Evolutionary conservation across 192 early-diverging fungal species (phyloP).

Genomic region (Mortierella antarctica): DNA sequence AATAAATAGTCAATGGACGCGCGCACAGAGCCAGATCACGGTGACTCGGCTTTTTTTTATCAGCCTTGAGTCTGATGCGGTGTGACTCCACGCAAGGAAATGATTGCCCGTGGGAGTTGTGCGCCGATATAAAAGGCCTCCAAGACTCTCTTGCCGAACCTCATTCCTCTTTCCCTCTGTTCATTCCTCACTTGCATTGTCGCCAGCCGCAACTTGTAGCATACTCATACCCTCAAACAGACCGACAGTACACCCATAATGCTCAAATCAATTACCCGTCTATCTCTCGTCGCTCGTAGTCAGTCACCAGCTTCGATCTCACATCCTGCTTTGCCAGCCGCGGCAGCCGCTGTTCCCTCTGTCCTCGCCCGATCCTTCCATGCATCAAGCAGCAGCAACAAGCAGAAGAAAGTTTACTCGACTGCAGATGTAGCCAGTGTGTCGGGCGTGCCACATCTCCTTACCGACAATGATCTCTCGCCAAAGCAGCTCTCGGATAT

Average conservation of each 20-base stretch:
- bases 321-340: not conserved
- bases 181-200: not conserved
- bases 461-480: constrained; percentile 86
- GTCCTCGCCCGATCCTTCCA: constrained; percentile 18
- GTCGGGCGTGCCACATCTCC: constrained; percentile 64
- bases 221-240: not conserved
- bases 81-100: too few species aligned
- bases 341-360: constrained; percentile 2
- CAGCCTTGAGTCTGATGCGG: not conserved
- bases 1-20: too few species aligned
- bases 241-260: constrained; percentile 1
- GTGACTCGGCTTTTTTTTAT: constrained; percentile 13
- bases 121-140: too few species aligned
- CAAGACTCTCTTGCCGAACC: not conserved
- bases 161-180: not conserved
- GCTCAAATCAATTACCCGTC: constrained; percentile 32
- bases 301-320: not conserved
- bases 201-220: not conserved
- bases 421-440: constrained; percentile 34
- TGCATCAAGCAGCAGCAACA: not conserved
- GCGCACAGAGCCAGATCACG: too few species aligned
- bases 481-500: constrained; percentile 81
- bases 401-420: constrained; percentile 19
- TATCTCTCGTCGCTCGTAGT: constrained; percentile 1
- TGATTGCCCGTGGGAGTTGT: too few species aligned